Evolutionary conservation across 345 rosid species (phyloP).

Genomic region (Citrus reticulata): DNA sequence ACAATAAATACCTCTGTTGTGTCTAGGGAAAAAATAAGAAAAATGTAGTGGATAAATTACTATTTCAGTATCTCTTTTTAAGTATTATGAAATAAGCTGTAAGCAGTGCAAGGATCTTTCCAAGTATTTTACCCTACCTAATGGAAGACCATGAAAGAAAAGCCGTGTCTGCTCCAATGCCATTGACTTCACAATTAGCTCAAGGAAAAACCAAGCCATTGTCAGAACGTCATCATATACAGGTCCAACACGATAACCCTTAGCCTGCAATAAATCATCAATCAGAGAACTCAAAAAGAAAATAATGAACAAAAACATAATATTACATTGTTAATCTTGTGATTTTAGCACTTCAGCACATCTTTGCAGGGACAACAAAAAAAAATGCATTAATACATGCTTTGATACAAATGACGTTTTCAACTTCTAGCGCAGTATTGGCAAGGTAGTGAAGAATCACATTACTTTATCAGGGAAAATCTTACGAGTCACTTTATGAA

Average conservation of each 20-base stretch:
- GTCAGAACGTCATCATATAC: constrained; percentile 97
- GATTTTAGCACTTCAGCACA: background rate
- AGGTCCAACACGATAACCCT: constrained; percentile 99
- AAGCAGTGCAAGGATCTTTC: background rate
- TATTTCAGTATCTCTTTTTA: background rate
- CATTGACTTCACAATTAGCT: constrained; percentile 96
- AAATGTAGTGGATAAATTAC: background rate
- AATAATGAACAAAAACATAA: background rate
- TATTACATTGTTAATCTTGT: background rate
- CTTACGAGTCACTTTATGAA: background rate
- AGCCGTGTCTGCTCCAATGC: constrained; percentile 93
- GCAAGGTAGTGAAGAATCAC: background rate
- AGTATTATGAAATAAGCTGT: background rate
- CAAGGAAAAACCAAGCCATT: constrained; percentile 99
- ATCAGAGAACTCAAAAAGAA: background rate
- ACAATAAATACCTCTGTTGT: background rate
- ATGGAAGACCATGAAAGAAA: constrained; percentile 81
- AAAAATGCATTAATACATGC: background rate
- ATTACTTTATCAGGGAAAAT: background rate
- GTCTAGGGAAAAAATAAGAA: background rate
- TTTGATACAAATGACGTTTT: background rate
- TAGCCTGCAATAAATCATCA: constrained; percentile 60
- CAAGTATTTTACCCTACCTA: constrained; percentile 46
- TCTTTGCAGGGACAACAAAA: background rate
- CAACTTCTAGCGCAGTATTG: background rate